Percentiles rank a stretch among this genome's conserved stretches.
These are phyloP conservation scores for Mrakia frigida DNA, from an alignment of 768 basidiomycete species.

Conservation along the genomic window DNA sequence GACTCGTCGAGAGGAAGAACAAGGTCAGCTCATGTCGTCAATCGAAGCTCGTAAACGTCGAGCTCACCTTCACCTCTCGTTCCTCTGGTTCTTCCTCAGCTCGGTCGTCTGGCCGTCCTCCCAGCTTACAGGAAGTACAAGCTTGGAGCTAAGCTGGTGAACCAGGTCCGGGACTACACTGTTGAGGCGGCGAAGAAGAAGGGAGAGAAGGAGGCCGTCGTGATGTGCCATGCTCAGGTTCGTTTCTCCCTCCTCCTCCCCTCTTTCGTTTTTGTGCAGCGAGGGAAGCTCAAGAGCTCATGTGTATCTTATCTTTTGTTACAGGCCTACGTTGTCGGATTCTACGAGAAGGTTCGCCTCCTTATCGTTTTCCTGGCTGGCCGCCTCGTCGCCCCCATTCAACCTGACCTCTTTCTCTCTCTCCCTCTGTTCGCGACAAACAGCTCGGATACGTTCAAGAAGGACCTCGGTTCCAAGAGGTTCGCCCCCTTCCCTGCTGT, in stretches of 20 bases:
- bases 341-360: conserved; percentile 25
- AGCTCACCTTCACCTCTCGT: neutral
- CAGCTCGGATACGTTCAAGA: conserved; percentile 23
- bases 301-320: too few species aligned
- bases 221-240: conserved; percentile 28
- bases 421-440: neutral
- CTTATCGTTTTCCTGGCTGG: neutral
- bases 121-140: conserved; percentile 59
- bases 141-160: conserved; percentile 64
- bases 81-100: conserved; percentile 53
- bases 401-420: neutral
- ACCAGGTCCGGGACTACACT: conserved; percentile 59
- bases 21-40: conserved; percentile 11
- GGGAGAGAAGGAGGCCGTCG: conserved; percentile 18
- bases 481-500: neutral
- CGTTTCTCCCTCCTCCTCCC: neutral
- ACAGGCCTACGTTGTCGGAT: conserved; percentile 26
- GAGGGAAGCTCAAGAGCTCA: too few species aligned
- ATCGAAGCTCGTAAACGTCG: neutral
- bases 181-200: conserved; percentile 45
- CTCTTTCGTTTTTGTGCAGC: neutral
- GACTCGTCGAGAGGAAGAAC: conserved; percentile 13
- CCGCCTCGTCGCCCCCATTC: neutral
- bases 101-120: conserved; percentile 53
- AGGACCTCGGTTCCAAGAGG: conserved; percentile 24